A percentile compares a stretch with the other conserved stretches of the same genome.
Evolutionary conservation across 768 basidiomycete species (phyloP).

Genomic region (Melanogaster broomeanus): DNA sequence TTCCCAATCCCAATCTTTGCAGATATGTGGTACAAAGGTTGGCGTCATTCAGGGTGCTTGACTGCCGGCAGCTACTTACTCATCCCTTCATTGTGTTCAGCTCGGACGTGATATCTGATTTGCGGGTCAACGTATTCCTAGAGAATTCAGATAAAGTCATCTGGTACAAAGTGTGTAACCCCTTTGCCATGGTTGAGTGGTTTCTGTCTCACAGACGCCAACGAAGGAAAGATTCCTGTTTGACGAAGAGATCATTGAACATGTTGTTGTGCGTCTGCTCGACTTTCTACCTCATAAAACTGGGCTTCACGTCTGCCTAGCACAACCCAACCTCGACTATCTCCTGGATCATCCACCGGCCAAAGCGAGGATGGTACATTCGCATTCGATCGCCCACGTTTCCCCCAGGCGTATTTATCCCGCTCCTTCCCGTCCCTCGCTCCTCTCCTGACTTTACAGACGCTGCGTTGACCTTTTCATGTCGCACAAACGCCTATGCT

Average conservation of each 20-base stretch:
- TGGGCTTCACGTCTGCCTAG: constrained; percentile 32
- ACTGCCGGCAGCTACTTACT: background rate
- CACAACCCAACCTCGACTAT: constrained; percentile 68
- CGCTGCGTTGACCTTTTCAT: constrained; percentile 53
- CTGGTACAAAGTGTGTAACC: constrained; percentile 70
- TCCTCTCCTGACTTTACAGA: constrained; percentile 50
- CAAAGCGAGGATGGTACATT: constrained; percentile 84
- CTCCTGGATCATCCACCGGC: constrained; percentile 77
- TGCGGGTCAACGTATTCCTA: constrained; percentile 63
- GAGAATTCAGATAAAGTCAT: constrained; percentile 58
- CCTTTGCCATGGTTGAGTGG: background rate
- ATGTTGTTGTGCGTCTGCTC: constrained; percentile 57
- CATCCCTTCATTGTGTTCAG: constrained; percentile 36
- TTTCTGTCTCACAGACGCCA: constrained; percentile 12
- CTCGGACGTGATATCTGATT: constrained; percentile 71
- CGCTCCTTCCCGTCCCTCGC: constrained; percentile 50
- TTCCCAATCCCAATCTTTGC: constrained; percentile 29
- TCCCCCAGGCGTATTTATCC: constrained; percentile 60
- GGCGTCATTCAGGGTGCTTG: constrained; percentile 1
- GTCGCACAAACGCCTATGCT: constrained; percentile 45
- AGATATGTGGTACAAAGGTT: constrained; percentile 36
- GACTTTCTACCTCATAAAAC: background rate
- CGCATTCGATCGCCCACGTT: constrained; percentile 72
- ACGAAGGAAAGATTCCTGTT: constrained; percentile 70
- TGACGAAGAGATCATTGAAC: constrained; percentile 76